These are phyloP conservation scores for Scorias spongiosa DNA, from an alignment of 2,329 filamentous ascomycete genomes.

Conservation along the genomic window DNA sequence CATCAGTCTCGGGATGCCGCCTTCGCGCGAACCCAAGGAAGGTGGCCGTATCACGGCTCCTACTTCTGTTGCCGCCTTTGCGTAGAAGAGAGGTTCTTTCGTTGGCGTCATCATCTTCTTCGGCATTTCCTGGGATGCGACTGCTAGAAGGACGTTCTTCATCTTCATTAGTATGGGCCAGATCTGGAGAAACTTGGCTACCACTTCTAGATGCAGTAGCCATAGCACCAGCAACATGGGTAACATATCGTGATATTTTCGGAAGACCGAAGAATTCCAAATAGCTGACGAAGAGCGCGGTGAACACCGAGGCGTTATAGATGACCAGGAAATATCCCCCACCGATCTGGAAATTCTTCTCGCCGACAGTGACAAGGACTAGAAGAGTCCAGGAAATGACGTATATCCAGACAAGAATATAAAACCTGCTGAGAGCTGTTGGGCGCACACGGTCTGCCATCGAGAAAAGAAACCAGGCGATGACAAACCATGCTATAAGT, in stretches of 20 bases:
- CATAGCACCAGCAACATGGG: slow-evolving; percentile 30
- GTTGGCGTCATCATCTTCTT: slow-evolving; percentile 29
- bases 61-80: slow-evolving; percentile 23
- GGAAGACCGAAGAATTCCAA: slow-evolving; percentile 63
- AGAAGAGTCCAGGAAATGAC: slow-evolving; percentile 56
- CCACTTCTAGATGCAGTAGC: slow-evolving; percentile 11
- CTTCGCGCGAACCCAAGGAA: slow-evolving; percentile 38
- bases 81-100: slow-evolving; percentile 44
- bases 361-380: slow-evolving; percentile 57
- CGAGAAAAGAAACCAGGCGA: slow-evolving; percentile 69
- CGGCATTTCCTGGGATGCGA: slow-evolving; percentile 18
- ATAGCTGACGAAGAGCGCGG: slow-evolving; percentile 58
- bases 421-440: slow-evolving; percentile 71
- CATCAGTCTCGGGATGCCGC: slow-evolving; percentile 24
- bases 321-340: slow-evolving; percentile 72
- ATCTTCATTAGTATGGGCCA: slow-evolving; percentile 8
- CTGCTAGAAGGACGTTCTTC: slow-evolving; percentile 2
- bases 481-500: slow-evolving; percentile 61
- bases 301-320: slow-evolving; percentile 59
- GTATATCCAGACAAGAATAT: slow-evolving; percentile 74
- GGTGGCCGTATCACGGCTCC: slow-evolving; percentile 23
- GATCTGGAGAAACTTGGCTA: slow-evolving; percentile 14
- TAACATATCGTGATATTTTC: slow-evolving; percentile 54
- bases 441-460: slow-evolving; percentile 68
- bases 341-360: slow-evolving; percentile 56